A percentile compares a stretch with the other conserved stretches of the same genome.
Evolutionary conservation across 169 alveolate genomes (phyloP).

Genomic region (Perkinsus olseni): DNA sequence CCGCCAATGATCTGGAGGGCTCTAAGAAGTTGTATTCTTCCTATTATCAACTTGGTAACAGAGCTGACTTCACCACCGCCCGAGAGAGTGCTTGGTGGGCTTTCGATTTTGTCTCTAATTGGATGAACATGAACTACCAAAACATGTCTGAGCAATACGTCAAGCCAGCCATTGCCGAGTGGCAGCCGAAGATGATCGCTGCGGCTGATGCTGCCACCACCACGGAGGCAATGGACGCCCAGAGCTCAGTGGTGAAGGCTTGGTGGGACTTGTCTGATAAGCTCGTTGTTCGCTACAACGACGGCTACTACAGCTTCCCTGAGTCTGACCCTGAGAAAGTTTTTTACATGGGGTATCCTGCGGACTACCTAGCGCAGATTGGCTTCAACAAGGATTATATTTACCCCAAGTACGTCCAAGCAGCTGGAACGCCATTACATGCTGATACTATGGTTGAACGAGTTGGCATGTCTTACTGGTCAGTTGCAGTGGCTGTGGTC

Average conservation of each 20-base stretch:
- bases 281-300: conserved; percentile 4
- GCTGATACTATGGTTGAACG: neutral
- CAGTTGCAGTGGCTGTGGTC: neutral
- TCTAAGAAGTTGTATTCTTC: neutral
- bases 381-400: neutral
- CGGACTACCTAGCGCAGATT: neutral
- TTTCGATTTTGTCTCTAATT: neutral
- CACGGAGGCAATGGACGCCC: neutral
- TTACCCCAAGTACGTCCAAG: neutral
- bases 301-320: neutral
- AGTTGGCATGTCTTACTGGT: neutral
- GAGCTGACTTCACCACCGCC: neutral
- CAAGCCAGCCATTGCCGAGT: neutral
- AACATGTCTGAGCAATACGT: neutral
- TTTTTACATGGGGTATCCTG: neutral
- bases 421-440: neutral
- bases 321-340: neutral
- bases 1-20: neutral
- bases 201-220: neutral
- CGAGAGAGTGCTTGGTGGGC: conserved; percentile 12
- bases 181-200: neutral
- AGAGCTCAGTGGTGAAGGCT: neutral
- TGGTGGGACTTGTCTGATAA: neutral
- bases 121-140: conserved; percentile 6
- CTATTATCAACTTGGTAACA: neutral